phyloP scores from a whole-genome alignment of 768 basidiomycete genomes.

The Rhodotorula diobovata region DNA sequence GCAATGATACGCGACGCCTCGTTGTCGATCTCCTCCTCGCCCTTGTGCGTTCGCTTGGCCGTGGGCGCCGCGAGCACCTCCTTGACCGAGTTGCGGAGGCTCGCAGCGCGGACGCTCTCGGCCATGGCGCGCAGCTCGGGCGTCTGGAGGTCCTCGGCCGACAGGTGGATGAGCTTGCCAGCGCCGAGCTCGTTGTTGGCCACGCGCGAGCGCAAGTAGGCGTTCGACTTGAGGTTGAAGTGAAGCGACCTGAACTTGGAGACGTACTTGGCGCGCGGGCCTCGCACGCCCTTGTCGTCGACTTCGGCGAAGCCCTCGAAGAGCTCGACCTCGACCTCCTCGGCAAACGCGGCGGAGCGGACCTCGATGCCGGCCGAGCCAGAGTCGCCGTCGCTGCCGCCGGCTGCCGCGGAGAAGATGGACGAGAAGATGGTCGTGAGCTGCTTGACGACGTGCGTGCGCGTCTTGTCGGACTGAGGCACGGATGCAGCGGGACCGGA shows the following conservation, averaged over 20 bases:
- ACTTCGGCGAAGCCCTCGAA: slow-evolving; percentile 72
- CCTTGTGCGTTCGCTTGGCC: slow-evolving; percentile 83
- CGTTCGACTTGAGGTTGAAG: slow-evolving; percentile 79
- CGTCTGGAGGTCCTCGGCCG: slow-evolving; percentile 80
- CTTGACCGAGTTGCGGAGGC: slow-evolving; percentile 77
- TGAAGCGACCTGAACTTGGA: slow-evolving; percentile 84
- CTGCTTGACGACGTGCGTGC: slow-evolving; percentile 35
- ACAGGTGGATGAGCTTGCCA: slow-evolving; percentile 72
- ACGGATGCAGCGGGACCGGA: background rate
- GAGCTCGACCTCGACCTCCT: slow-evolving; percentile 68
- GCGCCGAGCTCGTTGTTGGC: slow-evolving; percentile 63
- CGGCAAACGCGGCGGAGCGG: slow-evolving; percentile 47
- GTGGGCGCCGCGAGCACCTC: slow-evolving; percentile 55
- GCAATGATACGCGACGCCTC: slow-evolving; percentile 15
- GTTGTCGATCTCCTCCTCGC: slow-evolving; percentile 82
- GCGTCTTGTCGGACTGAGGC: slow-evolving; percentile 34
- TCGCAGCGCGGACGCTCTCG: slow-evolving; percentile 72
- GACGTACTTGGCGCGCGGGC: slow-evolving; percentile 43
- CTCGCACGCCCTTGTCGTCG: slow-evolving; percentile 59
- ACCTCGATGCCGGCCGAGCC: slow-evolving; percentile 17
- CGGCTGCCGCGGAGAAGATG: slow-evolving; percentile 26
- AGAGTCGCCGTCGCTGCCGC: background rate
- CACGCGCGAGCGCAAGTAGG: slow-evolving; percentile 74
- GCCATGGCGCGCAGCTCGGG: slow-evolving; percentile 80
- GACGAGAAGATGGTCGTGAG: slow-evolving; percentile 35